Evolutionary conservation across 2,329 filamentous ascomycete species (phyloP).

Genomic region (Paraphoma chrysanthemicola): DNA sequence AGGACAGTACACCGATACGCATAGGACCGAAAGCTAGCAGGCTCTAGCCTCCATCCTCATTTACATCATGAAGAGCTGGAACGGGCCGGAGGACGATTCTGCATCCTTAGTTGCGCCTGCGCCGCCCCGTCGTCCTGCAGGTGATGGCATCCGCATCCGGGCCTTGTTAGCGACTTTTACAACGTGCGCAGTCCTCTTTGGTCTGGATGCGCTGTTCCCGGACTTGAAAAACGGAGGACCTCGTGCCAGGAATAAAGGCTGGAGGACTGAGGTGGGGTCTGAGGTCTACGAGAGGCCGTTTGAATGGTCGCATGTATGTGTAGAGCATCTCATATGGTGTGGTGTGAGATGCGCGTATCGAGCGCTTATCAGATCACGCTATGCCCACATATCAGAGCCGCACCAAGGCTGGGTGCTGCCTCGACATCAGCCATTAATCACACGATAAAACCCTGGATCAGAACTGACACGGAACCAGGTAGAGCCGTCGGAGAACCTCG

Average conservation of each 20-base stretch:
- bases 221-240: conserved; percentile 14
- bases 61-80: conserved; percentile 31
- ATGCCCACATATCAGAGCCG: neutral
- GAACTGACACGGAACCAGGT: conserved; percentile 16
- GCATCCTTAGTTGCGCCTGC: conserved; percentile 1
- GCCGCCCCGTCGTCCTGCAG: conserved; percentile 10
- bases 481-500: conserved; percentile 19
- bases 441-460: neutral
- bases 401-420: neutral
- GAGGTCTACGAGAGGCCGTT: conserved; percentile 14
- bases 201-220: conserved; percentile 25
- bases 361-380: neutral
- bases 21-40: neutral
- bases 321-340: neutral
- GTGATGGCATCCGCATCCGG: conserved; percentile 9
- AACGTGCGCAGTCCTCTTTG: conserved; percentile 24
- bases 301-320: conserved; percentile 31
- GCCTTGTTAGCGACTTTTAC: conserved; percentile 22
- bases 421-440: neutral
- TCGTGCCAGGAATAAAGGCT: neutral
- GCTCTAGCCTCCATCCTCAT: neutral
- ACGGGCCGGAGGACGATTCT: conserved; percentile 12
- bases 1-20: neutral
- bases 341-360: neutral
- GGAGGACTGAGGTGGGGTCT: conserved; percentile 3